phyloP scores from a whole-genome alignment of 441 rosid genomes.

The Erysimum cheiri region DNA sequence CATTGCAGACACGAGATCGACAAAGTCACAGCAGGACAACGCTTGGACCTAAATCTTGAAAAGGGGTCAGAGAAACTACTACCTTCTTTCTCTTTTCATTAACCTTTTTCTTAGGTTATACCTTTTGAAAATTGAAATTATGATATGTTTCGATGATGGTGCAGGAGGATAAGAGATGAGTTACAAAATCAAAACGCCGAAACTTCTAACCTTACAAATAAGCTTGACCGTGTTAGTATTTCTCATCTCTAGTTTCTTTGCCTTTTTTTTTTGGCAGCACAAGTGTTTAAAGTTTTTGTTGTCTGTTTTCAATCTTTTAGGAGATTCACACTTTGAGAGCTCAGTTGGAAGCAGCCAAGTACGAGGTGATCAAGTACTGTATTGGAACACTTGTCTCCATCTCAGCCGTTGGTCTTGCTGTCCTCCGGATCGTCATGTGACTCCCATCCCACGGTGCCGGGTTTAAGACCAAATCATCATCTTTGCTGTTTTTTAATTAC shows the following conservation, averaged over 20 bases:
- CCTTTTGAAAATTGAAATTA: neutral
- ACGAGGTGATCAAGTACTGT: slow-evolving; percentile 67
- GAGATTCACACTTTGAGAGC: slow-evolving; percentile 71
- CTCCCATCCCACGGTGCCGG: neutral
- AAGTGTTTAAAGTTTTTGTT: neutral
- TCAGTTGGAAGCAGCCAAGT: slow-evolving; percentile 67
- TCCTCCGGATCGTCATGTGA: slow-evolving; percentile 58
- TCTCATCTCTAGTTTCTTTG: neutral
- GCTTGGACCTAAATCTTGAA: slow-evolving; percentile 70
- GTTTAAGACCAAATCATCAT: slow-evolving; percentile 35
- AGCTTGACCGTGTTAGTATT: slow-evolving; percentile 64
- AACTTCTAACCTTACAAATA: slow-evolving; percentile 66
- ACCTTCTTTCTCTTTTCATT: neutral
- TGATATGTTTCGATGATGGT: neutral
- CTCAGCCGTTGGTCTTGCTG: slow-evolving; percentile 68
- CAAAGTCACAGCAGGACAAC: slow-evolving; percentile 69
- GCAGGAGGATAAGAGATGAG: slow-evolving; percentile 71
- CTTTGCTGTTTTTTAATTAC: slow-evolving; percentile 24
- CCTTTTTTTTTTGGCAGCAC: slow-evolving; percentile 14
- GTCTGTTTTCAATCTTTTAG: slow-evolving; percentile 37
- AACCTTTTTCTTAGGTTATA: neutral
- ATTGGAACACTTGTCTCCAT: slow-evolving; percentile 69
- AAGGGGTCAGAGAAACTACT: slow-evolving; percentile 53
- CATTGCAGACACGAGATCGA: slow-evolving; percentile 62
- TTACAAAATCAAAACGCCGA: slow-evolving; percentile 57